phyloP scores from a whole-genome alignment of 2,329 filamentous ascomycete species.

The Diaporthe aspalathi region DNA sequence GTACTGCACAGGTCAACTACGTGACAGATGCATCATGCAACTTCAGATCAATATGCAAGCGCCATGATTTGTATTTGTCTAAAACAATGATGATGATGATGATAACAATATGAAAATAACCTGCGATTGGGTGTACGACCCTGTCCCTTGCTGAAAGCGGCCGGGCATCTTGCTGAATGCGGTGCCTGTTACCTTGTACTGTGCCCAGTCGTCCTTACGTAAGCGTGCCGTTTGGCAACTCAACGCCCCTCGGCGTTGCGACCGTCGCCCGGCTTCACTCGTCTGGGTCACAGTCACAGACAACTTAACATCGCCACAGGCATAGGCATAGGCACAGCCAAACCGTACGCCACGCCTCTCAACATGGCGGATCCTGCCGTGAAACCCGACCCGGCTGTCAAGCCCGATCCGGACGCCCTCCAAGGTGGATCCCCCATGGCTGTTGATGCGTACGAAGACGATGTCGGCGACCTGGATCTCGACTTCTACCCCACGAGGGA shows the following conservation, averaged over 20 bases:
- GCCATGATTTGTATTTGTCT: not conserved
- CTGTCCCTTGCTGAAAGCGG: not conserved
- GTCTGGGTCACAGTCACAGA: not conserved
- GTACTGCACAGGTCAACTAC: not conserved
- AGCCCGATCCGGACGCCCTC: constrained; percentile 56
- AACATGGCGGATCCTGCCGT: constrained; percentile 46
- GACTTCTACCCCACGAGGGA: constrained; percentile 61
- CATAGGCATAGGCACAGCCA: not conserved
- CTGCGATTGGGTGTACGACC: no score
- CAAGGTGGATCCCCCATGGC: constrained; percentile 52
- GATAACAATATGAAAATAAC: not conserved
- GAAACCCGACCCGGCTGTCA: constrained; percentile 60
- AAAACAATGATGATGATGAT: not conserved
- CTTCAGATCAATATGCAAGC: not conserved
- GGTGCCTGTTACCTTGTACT: no score
- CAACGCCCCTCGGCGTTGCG: not conserved
- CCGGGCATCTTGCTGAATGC: not conserved
- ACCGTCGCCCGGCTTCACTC: not conserved
- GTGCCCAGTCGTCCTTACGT: not conserved
- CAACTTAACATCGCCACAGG: not conserved
- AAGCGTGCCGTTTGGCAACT: not conserved
- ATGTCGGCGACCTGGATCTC: constrained; percentile 70
- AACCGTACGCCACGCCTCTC: no score
- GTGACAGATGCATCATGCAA: no score
- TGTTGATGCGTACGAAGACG: constrained; percentile 72